A percentile compares a stretch with the other conserved stretches of the same genome.
Evolutionary conservation across 1,284 basidiomycete genomes (phyloP).

Genomic region (Sanguinoderma infundibulare): DNA sequence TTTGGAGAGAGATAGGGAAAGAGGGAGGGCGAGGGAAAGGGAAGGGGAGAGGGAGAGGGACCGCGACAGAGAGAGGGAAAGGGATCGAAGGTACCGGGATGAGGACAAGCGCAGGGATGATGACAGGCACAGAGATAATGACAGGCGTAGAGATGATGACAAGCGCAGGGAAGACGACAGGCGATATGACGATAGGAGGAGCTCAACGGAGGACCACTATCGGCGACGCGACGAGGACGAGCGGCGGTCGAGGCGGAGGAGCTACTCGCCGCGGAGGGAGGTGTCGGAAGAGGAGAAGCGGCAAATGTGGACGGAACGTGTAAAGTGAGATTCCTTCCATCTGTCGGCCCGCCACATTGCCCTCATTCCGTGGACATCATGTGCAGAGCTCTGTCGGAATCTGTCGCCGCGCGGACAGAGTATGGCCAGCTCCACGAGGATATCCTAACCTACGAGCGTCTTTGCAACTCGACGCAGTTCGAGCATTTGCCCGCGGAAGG

Average conservation of each 20-base stretch:
- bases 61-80: not conserved
- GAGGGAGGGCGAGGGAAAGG: conserved; percentile 5
- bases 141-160: conserved; percentile 7
- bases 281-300: conserved; percentile 31
- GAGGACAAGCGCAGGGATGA: conserved; percentile 8
- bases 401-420: conserved; percentile 32
- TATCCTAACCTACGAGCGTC: conserved; percentile 23
- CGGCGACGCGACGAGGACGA: conserved; percentile 2
- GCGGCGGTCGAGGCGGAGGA: conserved; percentile 1
- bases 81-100: conserved; percentile 8
- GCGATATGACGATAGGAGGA: not conserved
- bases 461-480: conserved; percentile 24
- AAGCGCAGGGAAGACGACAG: conserved; percentile 1
- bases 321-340: conserved; percentile 32
- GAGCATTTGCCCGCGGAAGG: conserved; percentile 26
- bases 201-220: not conserved
- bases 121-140: conserved; percentile 10
- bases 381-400: conserved; percentile 31
- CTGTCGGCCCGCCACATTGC: not conserved
- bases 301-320: conserved; percentile 35
- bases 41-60: conserved; percentile 1
- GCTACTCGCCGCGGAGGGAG: conserved; percentile 14
- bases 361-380: not conserved
- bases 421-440: conserved; percentile 31
- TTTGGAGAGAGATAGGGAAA: not conserved